Percentiles rank a stretch among this genome's conserved stretches.
Evolutionary conservation across 805 yeast genomes (phyloP).

Genomic region (Saccharomycopsis fibuligera): DNA sequence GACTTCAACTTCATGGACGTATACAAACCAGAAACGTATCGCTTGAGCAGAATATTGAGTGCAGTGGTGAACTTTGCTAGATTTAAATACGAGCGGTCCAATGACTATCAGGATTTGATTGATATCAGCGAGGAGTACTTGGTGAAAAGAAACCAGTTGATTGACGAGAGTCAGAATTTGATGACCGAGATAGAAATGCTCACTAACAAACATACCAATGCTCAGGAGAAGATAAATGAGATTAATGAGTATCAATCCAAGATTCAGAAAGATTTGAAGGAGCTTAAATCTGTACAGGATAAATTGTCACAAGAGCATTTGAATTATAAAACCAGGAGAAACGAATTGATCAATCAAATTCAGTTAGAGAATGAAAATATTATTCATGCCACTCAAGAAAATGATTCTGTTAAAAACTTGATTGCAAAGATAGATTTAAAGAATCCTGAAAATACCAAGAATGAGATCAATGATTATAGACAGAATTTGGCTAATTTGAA

Average conservation of each 20-base stretch:
- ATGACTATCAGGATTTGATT: conserved; percentile 60
- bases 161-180: conserved; percentile 35
- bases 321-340: conserved; percentile 14
- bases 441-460: conserved; percentile 15
- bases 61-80: conserved; percentile 83
- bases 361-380: conserved; percentile 18
- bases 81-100: conserved; percentile 70
- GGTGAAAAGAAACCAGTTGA: conserved; percentile 38
- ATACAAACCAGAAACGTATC: conserved; percentile 64
- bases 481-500: conserved; percentile 9
- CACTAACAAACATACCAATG: conserved; percentile 27
- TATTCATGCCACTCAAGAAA: conserved; percentile 11
- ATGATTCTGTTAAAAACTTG: conserved; percentile 10
- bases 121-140: conserved; percentile 45
- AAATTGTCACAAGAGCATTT: conserved; percentile 20
- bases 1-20: conserved; percentile 75
- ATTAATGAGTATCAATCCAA: conserved; percentile 20
- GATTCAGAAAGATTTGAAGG: conserved; percentile 20
- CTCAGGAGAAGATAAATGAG: conserved; percentile 23
- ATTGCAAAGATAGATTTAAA: conserved; percentile 16
- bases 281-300: conserved; percentile 18
- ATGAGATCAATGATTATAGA: conserved; percentile 17
- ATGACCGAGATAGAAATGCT: conserved; percentile 32
- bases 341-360: conserved; percentile 15
- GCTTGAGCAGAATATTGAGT: conserved; percentile 63